phyloP scores from a whole-genome alignment of 129 eudicot species.

The Scalesia atractyloides region DNA sequence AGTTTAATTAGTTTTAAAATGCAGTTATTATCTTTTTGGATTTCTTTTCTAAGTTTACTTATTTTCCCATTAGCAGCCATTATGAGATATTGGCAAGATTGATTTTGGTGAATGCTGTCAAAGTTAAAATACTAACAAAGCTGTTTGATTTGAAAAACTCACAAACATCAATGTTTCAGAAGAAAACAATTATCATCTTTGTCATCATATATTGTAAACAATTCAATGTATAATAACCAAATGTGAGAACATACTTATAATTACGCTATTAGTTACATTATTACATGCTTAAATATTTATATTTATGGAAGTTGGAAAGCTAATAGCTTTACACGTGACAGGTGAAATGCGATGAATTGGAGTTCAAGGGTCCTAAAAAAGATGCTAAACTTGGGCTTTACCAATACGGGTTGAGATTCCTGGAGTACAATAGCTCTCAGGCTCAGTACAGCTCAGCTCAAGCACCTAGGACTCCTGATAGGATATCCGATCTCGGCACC shows the following conservation, averaged over 20 bases:
- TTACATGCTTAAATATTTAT: neutral
- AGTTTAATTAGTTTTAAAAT: slow-evolving; percentile 9
- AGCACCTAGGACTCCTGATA: slow-evolving; percentile 59
- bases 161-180: neutral
- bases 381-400: slow-evolving; percentile 44
- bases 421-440: slow-evolving; percentile 51
- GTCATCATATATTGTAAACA: slow-evolving; percentile 1
- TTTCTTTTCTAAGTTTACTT: neutral
- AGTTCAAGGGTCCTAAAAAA: slow-evolving; percentile 37
- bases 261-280: neutral
- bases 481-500: slow-evolving; percentile 45
- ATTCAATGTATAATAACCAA: neutral
- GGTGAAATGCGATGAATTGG: slow-evolving; percentile 54
- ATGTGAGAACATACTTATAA: neutral
- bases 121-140: neutral
- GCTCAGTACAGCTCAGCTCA: slow-evolving; percentile 38
- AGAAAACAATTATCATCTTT: neutral
- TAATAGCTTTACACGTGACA: slow-evolving; percentile 27
- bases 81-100: neutral
- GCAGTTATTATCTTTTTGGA: neutral
- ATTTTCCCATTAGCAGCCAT: slow-evolving; percentile 3
- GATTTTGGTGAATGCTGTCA: slow-evolving; percentile 1
- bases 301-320: slow-evolving; percentile 1
- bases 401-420: slow-evolving; percentile 69
- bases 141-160: slow-evolving; percentile 1